These are phyloP conservation scores for Kwoniella mangroviensis DNA, from an alignment of 768 basidiomycete genomes.

Conservation along the genomic window DNA sequence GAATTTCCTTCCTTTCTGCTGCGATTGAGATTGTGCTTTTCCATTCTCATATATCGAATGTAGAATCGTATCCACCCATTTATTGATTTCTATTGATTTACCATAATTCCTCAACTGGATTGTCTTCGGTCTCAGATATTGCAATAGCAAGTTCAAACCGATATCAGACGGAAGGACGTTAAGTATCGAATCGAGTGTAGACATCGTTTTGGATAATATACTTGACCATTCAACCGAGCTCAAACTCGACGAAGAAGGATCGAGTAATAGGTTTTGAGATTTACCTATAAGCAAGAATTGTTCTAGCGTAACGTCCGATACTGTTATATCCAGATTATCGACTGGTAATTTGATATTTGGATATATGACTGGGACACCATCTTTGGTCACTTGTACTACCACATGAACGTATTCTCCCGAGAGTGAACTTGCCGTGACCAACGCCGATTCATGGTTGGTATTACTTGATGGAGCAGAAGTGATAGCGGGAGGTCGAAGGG, in stretches of 20 bases:
- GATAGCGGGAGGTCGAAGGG: constrained; percentile 39
- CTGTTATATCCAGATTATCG: constrained; percentile 72
- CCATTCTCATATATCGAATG: constrained; percentile 75
- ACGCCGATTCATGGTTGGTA: constrained; percentile 46
- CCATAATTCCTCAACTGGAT: constrained; percentile 61
- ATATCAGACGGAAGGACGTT: constrained; percentile 66
- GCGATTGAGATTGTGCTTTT: constrained; percentile 59
- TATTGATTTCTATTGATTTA: constrained; percentile 72
- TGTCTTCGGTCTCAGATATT: constrained; percentile 69
- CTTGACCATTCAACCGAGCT: constrained; percentile 56
- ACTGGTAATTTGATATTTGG: constrained; percentile 76
- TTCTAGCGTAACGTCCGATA: constrained; percentile 78
- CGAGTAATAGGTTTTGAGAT: constrained; percentile 60
- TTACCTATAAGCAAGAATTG: constrained; percentile 77
- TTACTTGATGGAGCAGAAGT: constrained; percentile 18
- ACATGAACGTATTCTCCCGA: constrained; percentile 85
- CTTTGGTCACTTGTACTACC: constrained; percentile 88
- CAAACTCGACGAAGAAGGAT: constrained; percentile 20
- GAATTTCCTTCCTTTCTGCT: constrained; percentile 68
- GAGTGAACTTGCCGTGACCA: constrained; percentile 83
- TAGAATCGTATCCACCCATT: constrained; percentile 81
- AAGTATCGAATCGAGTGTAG: constrained; percentile 75
- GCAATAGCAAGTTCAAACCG: constrained; percentile 82
- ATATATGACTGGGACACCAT: constrained; percentile 85
- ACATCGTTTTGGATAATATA: constrained; percentile 60